These are phyloP conservation scores for Graphiopsis chlorocephala DNA, from an alignment of 2,329 filamentous ascomycete genomes.

Conservation along the genomic window DNA sequence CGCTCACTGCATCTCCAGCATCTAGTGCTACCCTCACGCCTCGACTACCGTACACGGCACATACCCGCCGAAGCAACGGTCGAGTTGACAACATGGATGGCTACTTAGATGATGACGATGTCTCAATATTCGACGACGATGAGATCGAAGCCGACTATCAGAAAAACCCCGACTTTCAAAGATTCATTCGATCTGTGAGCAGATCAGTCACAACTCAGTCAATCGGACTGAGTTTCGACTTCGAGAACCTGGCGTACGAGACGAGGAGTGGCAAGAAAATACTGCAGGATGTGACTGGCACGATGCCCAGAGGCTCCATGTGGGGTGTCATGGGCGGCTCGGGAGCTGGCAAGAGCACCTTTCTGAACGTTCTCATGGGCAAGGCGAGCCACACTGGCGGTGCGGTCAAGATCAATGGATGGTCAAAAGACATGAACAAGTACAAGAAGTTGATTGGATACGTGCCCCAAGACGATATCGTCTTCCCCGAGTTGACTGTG, in stretches of 20 bases:
- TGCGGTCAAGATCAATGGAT: constrained; percentile 53
- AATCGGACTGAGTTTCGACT: constrained; percentile 56
- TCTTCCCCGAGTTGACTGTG: constrained; percentile 59
- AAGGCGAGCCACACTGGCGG: constrained; percentile 53
- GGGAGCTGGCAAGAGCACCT: constrained; percentile 60
- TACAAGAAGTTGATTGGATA: constrained; percentile 62
- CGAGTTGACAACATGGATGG: constrained; percentile 28
- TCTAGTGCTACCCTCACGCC: constrained; percentile 11
- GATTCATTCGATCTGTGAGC: constrained; percentile 54
- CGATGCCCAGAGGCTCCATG: constrained; percentile 54
- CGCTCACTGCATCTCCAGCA: not conserved
- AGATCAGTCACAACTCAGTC: constrained; percentile 51
- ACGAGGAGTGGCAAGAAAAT: constrained; percentile 72
- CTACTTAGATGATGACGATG: constrained; percentile 25
- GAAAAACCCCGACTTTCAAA: constrained; percentile 42
- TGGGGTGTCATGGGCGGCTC: constrained; percentile 60
- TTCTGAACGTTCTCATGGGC: constrained; percentile 61
- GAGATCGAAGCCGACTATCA: constrained; percentile 27
- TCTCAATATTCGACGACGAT: constrained; percentile 29
- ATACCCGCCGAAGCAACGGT: constrained; percentile 23
- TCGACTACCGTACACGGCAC: constrained; percentile 7
- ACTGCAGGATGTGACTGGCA: constrained; percentile 67
- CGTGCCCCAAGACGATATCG: constrained; percentile 61
- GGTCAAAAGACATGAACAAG: constrained; percentile 41
- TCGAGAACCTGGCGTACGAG: constrained; percentile 75